A percentile compares a stretch with the other conserved stretches of the same genome.
Evolutionary conservation across 192 early-diverging fungal species (phyloP).

Genomic region (Coemansia sp.): DNA sequence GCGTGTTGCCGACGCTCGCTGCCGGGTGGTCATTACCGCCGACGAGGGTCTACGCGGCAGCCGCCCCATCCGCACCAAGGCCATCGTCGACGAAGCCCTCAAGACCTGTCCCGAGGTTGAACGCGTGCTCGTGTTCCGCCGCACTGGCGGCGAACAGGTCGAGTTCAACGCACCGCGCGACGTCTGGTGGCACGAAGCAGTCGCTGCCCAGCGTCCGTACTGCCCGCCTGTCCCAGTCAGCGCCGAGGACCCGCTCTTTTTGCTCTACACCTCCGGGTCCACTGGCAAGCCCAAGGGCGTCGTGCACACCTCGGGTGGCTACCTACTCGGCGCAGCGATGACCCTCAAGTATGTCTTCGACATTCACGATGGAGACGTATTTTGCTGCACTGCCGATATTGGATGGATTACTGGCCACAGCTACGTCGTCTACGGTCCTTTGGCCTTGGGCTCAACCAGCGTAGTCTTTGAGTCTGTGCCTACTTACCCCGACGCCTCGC

Average conservation of each 20-base stretch:
- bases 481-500: constrained; percentile 83
- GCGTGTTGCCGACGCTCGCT: constrained; percentile 82
- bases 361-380: constrained; percentile 82
- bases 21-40: constrained; percentile 84
- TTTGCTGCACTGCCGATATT: constrained; percentile 95
- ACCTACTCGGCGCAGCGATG: constrained; percentile 84
- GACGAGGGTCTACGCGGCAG: constrained; percentile 94
- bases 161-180: constrained; percentile 76
- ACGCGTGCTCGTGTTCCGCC: constrained; percentile 86
- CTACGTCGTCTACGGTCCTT: constrained; percentile 92
- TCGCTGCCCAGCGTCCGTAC: constrained; percentile 79
- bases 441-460: constrained; percentile 84
- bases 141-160: constrained; percentile 79
- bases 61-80: constrained; percentile 85
- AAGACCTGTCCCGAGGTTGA: constrained; percentile 75
- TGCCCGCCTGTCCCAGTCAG: constrained; percentile 83
- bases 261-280: constrained; percentile 92
- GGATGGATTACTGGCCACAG: constrained; percentile 88
- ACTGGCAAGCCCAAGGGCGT: constrained; percentile 93
- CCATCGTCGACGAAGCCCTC: constrained; percentile 90
- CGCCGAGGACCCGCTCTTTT: constrained; percentile 91
- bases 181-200: constrained; percentile 95
- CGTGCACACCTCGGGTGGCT: constrained; percentile 91
- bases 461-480: constrained; percentile 94
- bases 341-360: constrained; percentile 95